Evolutionary conservation across 2,329 filamentous ascomycete species (phyloP).

Genomic region (Bipolaris cookei): DNA sequence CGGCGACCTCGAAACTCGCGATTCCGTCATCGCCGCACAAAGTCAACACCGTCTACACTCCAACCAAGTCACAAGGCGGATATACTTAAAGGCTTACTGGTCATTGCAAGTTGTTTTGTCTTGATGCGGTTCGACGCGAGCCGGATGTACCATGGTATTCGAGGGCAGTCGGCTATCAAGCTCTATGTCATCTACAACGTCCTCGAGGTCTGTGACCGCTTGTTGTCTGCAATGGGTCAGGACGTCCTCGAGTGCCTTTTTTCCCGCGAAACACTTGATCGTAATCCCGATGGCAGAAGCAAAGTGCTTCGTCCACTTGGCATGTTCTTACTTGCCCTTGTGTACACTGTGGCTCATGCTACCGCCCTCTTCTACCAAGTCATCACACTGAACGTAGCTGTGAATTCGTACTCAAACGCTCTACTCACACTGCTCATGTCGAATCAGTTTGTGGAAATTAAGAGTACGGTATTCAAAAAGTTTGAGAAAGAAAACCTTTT

Average conservation of each 20-base stretch:
- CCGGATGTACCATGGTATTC: slow-evolving; percentile 97
- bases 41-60: slow-evolving; percentile 83
- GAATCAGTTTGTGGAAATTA: slow-evolving; percentile 99
- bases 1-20: slow-evolving; percentile 41
- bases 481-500: slow-evolving; percentile 98
- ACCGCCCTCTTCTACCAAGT: slow-evolving; percentile 95
- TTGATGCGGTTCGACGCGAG: slow-evolving; percentile 93
- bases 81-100: slow-evolving; percentile 85
- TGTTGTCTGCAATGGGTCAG: slow-evolving; percentile 90
- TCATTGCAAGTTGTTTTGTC: slow-evolving; percentile 82
- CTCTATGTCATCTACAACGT: slow-evolving; percentile 99
- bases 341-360: slow-evolving; percentile 87
- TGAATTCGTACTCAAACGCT: slow-evolving; percentile 98
- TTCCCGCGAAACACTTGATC: slow-evolving; percentile 87
- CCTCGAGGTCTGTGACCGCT: slow-evolving; percentile 86
- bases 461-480: slow-evolving; percentile 97
- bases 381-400: slow-evolving; percentile 95
- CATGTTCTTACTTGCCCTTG: slow-evolving; percentile 85
- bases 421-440: slow-evolving; percentile 89
- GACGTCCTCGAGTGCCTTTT: slow-evolving; percentile 97
- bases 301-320: slow-evolving; percentile 88
- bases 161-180: slow-evolving; percentile 95
- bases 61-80: slow-evolving; percentile 94
- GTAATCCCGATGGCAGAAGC: slow-evolving; percentile 85
- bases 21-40: slow-evolving; percentile 72